Percentiles rank a stretch among this genome's conserved stretches.
phyloP scores from a whole-genome alignment of 371 early-diverging fungal genomes.

The Lichtheimia ramosa region DNA sequence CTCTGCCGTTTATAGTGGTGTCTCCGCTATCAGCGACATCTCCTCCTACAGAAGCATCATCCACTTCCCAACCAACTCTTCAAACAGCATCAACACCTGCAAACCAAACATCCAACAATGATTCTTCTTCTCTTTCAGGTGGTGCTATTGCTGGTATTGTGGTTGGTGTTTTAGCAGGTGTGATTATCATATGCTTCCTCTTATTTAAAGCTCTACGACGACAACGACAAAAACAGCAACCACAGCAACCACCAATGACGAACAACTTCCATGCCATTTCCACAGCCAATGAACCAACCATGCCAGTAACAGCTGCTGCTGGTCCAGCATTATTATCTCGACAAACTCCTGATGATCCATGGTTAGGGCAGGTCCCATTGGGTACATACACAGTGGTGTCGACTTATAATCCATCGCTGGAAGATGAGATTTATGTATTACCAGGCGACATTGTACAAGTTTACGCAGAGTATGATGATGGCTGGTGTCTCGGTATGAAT shows the following conservation, averaged over 20 bases:
- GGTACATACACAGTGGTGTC: conserved; percentile 42
- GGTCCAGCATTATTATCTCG: not conserved
- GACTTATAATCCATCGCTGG: conserved; percentile 29
- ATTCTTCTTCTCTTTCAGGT: conserved; percentile 2
- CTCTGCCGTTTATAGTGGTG: too few species aligned
- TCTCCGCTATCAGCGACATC: not conserved
- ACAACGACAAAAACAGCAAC: not conserved
- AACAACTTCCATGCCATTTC: not conserved
- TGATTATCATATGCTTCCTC: conserved; percentile 1
- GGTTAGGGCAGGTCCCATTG: conserved; percentile 13
- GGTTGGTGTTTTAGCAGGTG: conserved; percentile 1
- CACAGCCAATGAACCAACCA: not conserved
- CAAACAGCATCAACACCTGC: not conserved
- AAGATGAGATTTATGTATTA: conserved; percentile 19
- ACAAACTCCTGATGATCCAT: conserved; percentile 5
- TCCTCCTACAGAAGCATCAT: not conserved
- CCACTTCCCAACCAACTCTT: not conserved
- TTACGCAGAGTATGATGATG: conserved; percentile 18
- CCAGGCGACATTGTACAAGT: conserved; percentile 16
- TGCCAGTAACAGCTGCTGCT: not conserved
- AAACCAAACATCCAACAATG: not conserved
- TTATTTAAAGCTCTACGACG: not conserved
- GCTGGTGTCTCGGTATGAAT: conserved; percentile 16
- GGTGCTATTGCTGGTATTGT: conserved; percentile 10
- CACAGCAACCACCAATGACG: not conserved